Evolutionary conservation across 139 green algal genomes (phyloP).

Genomic region (Pseudopediastrum boryanum): DNA sequence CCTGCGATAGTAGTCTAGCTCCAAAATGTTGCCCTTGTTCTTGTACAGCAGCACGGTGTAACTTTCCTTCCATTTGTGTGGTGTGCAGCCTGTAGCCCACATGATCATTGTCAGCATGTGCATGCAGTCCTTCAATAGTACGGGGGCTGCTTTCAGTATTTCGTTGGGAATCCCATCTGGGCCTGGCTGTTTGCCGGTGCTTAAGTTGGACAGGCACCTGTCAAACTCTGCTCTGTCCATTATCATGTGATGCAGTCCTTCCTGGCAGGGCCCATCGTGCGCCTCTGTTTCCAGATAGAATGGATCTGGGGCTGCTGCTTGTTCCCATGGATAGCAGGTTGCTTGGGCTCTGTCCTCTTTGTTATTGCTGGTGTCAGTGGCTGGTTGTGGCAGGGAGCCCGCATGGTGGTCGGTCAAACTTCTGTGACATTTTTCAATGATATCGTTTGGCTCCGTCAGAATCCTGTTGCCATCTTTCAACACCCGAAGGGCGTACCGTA

Average conservation of each 20-base stretch:
- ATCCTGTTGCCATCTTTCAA: too few relatives aligned
- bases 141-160: conserved; percentile 35
- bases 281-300: not conserved
- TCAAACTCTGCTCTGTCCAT: conserved; percentile 16
- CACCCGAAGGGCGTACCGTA: too few relatives aligned
- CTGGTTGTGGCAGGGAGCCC: too few relatives aligned
- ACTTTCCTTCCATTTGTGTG: conserved; percentile 36
- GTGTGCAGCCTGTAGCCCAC: conserved; percentile 44
- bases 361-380: too few relatives aligned
- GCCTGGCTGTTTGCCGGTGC: conserved; percentile 32
- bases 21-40: conserved; percentile 14
- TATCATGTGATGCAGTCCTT: conserved; percentile 11
- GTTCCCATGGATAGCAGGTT: not conserved
- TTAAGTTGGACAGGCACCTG: conserved; percentile 2
- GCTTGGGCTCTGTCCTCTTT: too few relatives aligned
- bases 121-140: not conserved
- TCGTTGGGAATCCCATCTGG: conserved; percentile 47
- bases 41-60: conserved; percentile 48
- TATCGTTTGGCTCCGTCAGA: too few relatives aligned
- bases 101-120: conserved; percentile 40
- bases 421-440: too few relatives aligned
- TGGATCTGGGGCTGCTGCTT: not conserved
- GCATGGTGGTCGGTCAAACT: too few relatives aligned
- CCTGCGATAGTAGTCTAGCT: conserved; percentile 38
- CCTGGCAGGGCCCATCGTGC: not conserved